Evolutionary conservation across 306 rosid genomes (phyloP).

Genomic region (Lablab purpureus): DNA sequence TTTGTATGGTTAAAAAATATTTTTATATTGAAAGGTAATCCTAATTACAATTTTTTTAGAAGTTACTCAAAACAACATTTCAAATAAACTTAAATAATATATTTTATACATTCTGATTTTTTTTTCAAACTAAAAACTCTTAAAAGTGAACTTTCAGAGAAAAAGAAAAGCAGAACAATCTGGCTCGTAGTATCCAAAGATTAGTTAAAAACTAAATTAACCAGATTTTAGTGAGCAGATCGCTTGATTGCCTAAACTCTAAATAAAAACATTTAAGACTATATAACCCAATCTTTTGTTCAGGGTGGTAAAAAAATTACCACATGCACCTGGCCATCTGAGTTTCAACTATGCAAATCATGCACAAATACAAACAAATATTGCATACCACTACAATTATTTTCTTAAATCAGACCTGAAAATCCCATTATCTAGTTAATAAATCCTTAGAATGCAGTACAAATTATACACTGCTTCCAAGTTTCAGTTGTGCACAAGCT

Average conservation of each 20-base stretch:
- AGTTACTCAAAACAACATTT: not conserved
- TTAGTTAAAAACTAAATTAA: conserved; percentile 22
- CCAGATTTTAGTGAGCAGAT: conserved; percentile 4
- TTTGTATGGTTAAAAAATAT: not conserved
- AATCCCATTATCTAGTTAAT: not conserved
- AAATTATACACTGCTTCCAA: not conserved
- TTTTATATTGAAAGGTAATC: no score
- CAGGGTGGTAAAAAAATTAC: not conserved
- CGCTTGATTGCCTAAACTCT: not conserved
- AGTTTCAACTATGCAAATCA: not conserved
- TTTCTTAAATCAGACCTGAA: not conserved
- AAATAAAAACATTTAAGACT: conserved; percentile 31
- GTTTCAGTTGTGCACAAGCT: not conserved
- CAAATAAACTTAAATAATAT: no score
- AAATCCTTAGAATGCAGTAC: not conserved
- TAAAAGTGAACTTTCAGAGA: not conserved
- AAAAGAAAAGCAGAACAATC: not conserved
- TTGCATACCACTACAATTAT: conserved; percentile 4
- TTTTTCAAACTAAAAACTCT: not conserved
- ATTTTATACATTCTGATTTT: no score
- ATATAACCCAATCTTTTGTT: not conserved
- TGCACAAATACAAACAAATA: conserved; percentile 10
- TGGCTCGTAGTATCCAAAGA: not conserved
- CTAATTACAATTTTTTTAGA: not conserved
- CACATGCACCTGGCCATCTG: not conserved